Percentiles rank a stretch among this genome's conserved stretches.
phyloP scores from a whole-genome alignment of 179 eudicot species.

The Monotropa hypopitys region DNA sequence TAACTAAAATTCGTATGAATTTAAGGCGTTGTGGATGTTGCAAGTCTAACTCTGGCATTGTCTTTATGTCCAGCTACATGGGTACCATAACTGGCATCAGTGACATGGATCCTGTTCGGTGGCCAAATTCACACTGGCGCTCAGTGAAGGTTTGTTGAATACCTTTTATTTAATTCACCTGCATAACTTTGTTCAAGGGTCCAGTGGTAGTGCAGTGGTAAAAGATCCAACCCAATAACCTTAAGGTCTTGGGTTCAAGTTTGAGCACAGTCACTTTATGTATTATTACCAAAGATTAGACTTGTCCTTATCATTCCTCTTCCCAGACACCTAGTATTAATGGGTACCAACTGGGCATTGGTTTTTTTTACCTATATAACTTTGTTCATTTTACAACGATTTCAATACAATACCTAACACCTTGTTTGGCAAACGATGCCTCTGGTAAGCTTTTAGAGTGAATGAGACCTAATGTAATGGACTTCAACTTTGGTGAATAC shows the following conservation, averaged over 20 bases:
- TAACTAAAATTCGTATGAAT: neutral
- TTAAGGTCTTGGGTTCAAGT: no score
- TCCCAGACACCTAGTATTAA: no score
- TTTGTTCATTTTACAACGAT: neutral
- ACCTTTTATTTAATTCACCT: neutral
- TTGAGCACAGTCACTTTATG: no score
- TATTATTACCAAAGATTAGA: no score
- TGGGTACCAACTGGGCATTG: no score
- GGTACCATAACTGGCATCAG: constrained; percentile 59
- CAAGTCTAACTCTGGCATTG: neutral
- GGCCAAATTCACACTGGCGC: constrained; percentile 64
- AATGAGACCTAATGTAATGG: neutral
- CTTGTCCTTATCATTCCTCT: no score
- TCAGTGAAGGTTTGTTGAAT: constrained; percentile 41
- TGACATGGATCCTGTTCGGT: constrained; percentile 47
- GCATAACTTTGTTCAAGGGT: neutral
- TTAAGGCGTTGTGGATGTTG: neutral
- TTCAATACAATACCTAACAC: neutral
- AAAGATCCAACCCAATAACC: no score
- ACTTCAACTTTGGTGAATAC: constrained; percentile 11
- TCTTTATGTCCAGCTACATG: constrained; percentile 35
- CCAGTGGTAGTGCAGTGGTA: no score
- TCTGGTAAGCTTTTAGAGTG: neutral
- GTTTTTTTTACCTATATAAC: no score
- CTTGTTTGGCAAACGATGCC: neutral